These are phyloP conservation scores for Penicillium turbatum DNA, from an alignment of 495 filamentous ascomycete species.

Conservation along the genomic window DNA sequence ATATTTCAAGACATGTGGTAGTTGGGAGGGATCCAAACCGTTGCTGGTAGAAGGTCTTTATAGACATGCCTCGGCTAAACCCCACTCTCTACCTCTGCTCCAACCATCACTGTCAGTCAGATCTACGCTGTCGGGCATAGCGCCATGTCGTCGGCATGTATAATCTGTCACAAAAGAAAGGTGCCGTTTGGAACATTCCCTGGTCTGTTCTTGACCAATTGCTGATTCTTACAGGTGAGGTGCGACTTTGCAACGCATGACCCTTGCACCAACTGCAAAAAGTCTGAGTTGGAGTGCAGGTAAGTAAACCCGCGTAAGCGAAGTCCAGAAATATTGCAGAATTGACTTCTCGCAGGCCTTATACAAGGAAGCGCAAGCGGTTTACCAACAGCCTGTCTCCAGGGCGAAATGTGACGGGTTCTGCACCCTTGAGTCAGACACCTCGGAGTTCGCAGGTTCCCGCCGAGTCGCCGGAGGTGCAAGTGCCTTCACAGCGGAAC, in stretches of 20 bases:
- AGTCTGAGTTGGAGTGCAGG: constrained; percentile 28
- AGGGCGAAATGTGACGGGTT: constrained; percentile 8
- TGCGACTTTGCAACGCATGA: constrained; percentile 28
- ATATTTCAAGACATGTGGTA: constrained; percentile 4
- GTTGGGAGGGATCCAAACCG: background rate
- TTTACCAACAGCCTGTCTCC: constrained; percentile 31
- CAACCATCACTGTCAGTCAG: constrained; percentile 10
- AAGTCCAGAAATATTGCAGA: background rate
- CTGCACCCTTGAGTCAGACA: constrained; percentile 19
- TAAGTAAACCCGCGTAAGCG: constrained; percentile 5
- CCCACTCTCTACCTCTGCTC: constrained; percentile 17
- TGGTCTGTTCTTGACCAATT: background rate
- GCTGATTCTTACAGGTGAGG: constrained; percentile 16
- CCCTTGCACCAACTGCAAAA: constrained; percentile 29
- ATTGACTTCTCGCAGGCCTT: constrained; percentile 13
- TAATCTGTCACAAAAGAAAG: constrained; percentile 31
- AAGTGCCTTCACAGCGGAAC: background rate
- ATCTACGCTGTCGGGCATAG: background rate
- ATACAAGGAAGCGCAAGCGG: constrained; percentile 29
- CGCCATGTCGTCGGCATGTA: constrained; percentile 28
- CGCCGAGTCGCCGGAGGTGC: constrained; percentile 8
- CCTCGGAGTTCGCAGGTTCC: constrained; percentile 21
- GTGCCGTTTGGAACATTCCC: constrained; percentile 1
- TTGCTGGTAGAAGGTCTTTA: background rate
- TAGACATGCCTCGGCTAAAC: constrained; percentile 19